Evolutionary conservation across 305 asterid species (phyloP), one percentile per base, ranked within the genome.

Genomic region (Rubia occidens): DNA sequence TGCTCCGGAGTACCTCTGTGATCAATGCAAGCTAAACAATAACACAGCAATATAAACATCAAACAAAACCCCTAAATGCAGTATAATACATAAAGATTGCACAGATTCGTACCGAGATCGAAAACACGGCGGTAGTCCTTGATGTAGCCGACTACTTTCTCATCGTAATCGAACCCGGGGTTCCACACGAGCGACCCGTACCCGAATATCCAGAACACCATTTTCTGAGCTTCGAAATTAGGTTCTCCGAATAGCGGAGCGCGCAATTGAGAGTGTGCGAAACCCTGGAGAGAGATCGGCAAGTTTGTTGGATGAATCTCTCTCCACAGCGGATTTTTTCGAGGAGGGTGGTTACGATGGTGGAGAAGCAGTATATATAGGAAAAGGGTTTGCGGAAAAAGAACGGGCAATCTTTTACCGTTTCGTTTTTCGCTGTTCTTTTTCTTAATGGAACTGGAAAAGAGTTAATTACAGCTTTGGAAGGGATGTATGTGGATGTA

Each of bases 171-270:
- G 66, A 94, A 94, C 32, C 97, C 98, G 6, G 98, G 95, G 80
- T 94, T 94, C 98, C 98, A 93, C 68, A 90, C 95, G 88, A 93
- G 78, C 32, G 98, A 93, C 3, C 97, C 98, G 76, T 90, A 93
- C 4, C 98, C 98, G 49, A 94, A 94, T 56, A 94, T 77, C 98
- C 98, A 94, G 79, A 94, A 87, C 58, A 86, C 98, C 98, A 94
- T 94, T 70, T 21, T 61, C 15, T 47, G 24, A 63, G 24, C 49
- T 37, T 39, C 14, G 45, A 60, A 11, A 4, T 11, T 60, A 26
- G 64, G 40, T 7, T 10, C 0, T 29, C 42, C 43, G 44, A 61
- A 61, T 60, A 44, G 39, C 18, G 37, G 35, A 56, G 8, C n/a
- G 21, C 17, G n/a, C n/a, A 9, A 58, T 35, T 3, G 43, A 37